Base-by-base conservation (phyloP, 2,329 filamentous ascomycete genomes). In the Mariannaea sp. region DNA sequence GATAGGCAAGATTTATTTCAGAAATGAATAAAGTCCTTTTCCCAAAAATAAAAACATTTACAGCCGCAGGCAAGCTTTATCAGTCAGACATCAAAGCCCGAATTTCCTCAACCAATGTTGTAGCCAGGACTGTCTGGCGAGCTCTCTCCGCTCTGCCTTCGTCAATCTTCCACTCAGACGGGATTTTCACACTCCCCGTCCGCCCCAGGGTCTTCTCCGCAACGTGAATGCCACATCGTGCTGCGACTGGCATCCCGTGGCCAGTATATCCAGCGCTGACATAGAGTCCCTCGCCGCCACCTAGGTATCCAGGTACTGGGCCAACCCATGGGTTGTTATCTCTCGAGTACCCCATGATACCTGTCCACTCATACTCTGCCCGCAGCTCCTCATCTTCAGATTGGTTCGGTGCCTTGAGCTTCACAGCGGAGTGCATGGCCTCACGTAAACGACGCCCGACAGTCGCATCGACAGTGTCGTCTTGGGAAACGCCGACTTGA, bases 201-300 rank as follows among this genome's bases (percentile, higher is more conserved):
- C 68, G 68, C 1, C 74, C 75, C 50, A 79, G 62, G 47, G 89
- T 81, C 76, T 87, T 80, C 40, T 80, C 73, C 8, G 83, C 86
- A 10, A 83, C 81, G 1, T 83, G 83, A 53, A 84, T 81, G 2
- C 81, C 89, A 61, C 82, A 85, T 33, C 90, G 73, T 57, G 85
- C 85, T 13, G 87, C 84, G 61, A 86, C 85, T 16, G 88, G 87
- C 88, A 92, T 91, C 0, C 89, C 89, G 69, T 92, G 89, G 0
- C 85, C 87, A 5, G 86, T 87, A 64, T 87, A 90, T 3, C 85
- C 88, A 3, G 79, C 86, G 56, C 80, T 80, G 10, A 90, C 58
- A 75, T 78, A 90, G 48, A 90, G 59, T 3, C 77, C 53, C 7
- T 60, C 57, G 10, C 55, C 66, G 14, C 71, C 75, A n/a, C 79